phyloP scores from a whole-genome alignment of 202 grass and related monocot genomes.

The Carex arenaria region DNA sequence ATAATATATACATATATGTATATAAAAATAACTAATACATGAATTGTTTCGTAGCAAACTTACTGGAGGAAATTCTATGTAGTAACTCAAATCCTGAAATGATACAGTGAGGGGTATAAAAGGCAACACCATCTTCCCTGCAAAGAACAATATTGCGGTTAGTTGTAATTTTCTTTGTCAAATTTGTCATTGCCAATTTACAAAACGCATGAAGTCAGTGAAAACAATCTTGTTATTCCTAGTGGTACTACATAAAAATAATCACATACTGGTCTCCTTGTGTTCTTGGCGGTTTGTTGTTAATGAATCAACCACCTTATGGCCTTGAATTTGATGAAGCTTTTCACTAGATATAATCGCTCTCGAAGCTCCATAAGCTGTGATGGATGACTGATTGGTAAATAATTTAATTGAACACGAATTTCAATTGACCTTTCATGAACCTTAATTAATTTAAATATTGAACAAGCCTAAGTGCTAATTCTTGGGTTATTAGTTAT shows the following conservation, averaged over 20 bases:
- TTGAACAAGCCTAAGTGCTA: neutral
- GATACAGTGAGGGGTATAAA: conserved; percentile 69
- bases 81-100: conserved; percentile 84
- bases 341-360: conserved; percentile 71
- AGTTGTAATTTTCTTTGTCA: neutral
- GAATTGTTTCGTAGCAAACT: neutral
- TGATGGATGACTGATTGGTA: conserved; percentile 2
- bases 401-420: neutral
- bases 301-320: conserved; percentile 19
- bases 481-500: neutral
- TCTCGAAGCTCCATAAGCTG: conserved; percentile 49
- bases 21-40: neutral
- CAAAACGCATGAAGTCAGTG: too few species aligned
- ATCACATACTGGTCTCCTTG: conserved; percentile 41
- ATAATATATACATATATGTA: neutral
- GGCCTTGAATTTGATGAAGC: conserved; percentile 23
- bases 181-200: too few species aligned
- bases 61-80: conserved; percentile 60
- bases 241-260: neutral
- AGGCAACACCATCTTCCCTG: conserved; percentile 79
- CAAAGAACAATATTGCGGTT: conserved; percentile 11
- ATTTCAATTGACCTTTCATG: conserved; percentile 1
- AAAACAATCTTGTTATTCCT: too few species aligned
- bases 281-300: neutral
- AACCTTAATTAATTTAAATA: neutral